A percentile compares a stretch with the other conserved stretches of the same genome.
Evolutionary conservation across 129 eudicot genomes (phyloP).

Genomic region (Pittosporum tobira): DNA sequence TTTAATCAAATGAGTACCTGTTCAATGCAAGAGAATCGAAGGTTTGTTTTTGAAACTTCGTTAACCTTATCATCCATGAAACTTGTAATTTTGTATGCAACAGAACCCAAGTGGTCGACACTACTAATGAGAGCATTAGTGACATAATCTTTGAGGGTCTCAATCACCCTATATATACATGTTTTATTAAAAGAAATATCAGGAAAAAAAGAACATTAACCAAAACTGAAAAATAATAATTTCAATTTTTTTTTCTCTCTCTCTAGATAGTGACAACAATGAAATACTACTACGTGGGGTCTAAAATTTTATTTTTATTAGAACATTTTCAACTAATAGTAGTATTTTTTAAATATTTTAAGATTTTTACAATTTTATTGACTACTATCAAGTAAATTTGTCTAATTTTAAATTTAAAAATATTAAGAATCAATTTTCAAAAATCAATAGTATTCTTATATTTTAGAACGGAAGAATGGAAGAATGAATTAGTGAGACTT

Average conservation of each 20-base stretch:
- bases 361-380: no score
- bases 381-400: no score
- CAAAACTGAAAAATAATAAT: not conserved
- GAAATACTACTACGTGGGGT: no score
- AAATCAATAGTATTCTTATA: no score
- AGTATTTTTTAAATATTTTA: no score
- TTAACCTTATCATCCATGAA: conserved; percentile 54
- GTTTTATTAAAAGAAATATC: not conserved
- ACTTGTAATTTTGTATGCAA: conserved; percentile 48
- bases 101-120: conserved; percentile 85
- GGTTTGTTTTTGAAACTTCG: conserved; percentile 40
- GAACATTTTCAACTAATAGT: no score
- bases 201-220: not conserved
- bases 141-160: conserved; percentile 56
- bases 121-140: conserved; percentile 68
- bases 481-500: conserved; percentile 7
- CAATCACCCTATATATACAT: conserved; percentile 42
- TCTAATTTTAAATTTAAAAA: no score
- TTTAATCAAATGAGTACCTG: conserved; percentile 31
- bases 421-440: no score
- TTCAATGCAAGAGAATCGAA: conserved; percentile 50
- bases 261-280: not conserved
- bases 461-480: no score
- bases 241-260: no score
- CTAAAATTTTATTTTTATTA: no score